phyloP scores from a whole-genome alignment of 257 asterid species.

The Striga asiatica region DNA sequence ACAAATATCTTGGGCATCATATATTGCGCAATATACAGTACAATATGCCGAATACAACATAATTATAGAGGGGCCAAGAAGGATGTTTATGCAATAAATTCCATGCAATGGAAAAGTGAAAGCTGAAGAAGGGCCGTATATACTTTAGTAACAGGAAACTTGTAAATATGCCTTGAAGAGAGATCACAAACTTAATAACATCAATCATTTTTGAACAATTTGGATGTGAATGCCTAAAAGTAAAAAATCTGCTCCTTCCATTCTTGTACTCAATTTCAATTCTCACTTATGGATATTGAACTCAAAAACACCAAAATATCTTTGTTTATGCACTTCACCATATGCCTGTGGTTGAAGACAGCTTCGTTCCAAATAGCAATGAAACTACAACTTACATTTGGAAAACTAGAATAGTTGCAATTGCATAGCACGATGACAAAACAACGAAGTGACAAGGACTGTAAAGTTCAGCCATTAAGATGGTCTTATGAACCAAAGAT shows the following conservation, averaged over 20 bases:
- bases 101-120: not conserved
- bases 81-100: too few species aligned
- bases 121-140: not conserved
- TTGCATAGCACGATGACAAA: not conserved
- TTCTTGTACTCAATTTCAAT: too few species aligned
- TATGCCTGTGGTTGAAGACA: too few species aligned
- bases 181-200: not conserved
- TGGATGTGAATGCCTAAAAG: too few species aligned
- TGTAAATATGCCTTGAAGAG: not conserved
- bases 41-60: not conserved
- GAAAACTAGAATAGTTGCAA: not conserved
- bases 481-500: constrained; percentile 2
- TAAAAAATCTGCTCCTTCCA: too few species aligned
- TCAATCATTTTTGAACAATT: too few species aligned
- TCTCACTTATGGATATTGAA: too few species aligned
- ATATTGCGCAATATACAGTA: not conserved
- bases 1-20: not conserved
- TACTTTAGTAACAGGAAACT: not conserved
- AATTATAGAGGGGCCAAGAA: not conserved
- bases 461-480: not conserved
- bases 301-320: too few species aligned
- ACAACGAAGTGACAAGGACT: not conserved
- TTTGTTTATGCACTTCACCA: too few species aligned
- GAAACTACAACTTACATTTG: not conserved
- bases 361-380: not conserved